Evolutionary conservation across 2,329 filamentous ascomycete species (phyloP).

Genomic region (Sporothrix pseudoabietina): DNA sequence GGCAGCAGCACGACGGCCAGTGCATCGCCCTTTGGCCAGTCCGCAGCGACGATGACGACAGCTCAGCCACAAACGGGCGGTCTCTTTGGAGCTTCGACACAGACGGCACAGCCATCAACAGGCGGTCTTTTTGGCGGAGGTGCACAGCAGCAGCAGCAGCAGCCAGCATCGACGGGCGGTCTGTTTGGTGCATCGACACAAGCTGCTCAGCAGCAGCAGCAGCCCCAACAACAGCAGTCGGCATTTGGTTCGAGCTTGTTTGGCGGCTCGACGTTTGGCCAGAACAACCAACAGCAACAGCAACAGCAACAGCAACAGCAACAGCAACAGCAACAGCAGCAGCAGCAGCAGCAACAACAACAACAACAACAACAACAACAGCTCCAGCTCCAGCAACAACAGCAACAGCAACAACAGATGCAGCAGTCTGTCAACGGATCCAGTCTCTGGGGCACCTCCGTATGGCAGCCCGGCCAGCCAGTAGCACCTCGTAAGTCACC

Average conservation of each 20-base stretch:
- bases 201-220: constrained; percentile 41
- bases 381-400: constrained; percentile 44
- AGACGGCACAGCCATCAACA: constrained; percentile 16
- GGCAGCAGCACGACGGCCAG: constrained; percentile 24
- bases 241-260: constrained; percentile 31
- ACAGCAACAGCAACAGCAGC: constrained; percentile 43
- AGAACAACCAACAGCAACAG: constrained; percentile 33
- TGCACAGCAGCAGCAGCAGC: constrained; percentile 26
- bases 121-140: constrained; percentile 29
- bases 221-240: constrained; percentile 39
- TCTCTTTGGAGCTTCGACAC: constrained; percentile 36
- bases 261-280: constrained; percentile 12
- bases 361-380: constrained; percentile 45
- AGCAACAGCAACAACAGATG: constrained; percentile 43
- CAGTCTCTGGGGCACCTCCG: constrained; percentile 50
- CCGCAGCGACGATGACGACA: constrained; percentile 37
- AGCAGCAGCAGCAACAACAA: constrained; percentile 45
- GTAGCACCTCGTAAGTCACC: constrained; percentile 49
- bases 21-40: constrained; percentile 27
- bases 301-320: constrained; percentile 41
- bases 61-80: constrained; percentile 30
- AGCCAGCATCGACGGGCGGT: constrained; percentile 6
- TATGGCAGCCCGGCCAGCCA: constrained; percentile 56
- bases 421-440: constrained; percentile 42
- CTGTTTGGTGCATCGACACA: constrained; percentile 30